These are phyloP conservation scores for Nemania sp. DNA, from an alignment of 2,329 filamentous ascomycete genomes.

Conservation along the genomic window DNA sequence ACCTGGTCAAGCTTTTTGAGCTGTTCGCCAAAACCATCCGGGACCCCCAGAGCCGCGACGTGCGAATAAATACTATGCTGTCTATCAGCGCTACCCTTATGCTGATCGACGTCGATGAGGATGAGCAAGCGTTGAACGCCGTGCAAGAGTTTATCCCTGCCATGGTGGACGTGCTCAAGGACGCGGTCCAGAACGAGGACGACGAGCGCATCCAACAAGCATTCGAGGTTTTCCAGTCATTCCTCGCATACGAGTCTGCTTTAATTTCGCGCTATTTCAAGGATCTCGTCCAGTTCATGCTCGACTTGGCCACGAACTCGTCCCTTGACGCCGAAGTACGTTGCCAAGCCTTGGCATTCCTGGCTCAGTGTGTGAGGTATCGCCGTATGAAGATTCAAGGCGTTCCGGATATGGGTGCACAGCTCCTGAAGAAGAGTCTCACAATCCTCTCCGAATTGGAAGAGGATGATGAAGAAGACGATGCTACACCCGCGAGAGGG, in stretches of 20 bases:
- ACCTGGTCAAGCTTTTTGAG: slow-evolving; percentile 77
- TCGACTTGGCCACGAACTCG: slow-evolving; percentile 78
- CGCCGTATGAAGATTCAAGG: slow-evolving; percentile 95
- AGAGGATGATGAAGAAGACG: slow-evolving; percentile 78
- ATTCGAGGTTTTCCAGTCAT: slow-evolving; percentile 96
- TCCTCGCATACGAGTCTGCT: slow-evolving; percentile 85
- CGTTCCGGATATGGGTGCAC: slow-evolving; percentile 79
- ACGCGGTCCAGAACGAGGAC: slow-evolving; percentile 76
- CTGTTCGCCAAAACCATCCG: slow-evolving; percentile 87
- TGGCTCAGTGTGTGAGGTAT: slow-evolving; percentile 90
- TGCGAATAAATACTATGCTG: slow-evolving; percentile 92
- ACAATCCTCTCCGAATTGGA: slow-evolving; percentile 90
- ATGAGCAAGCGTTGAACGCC: slow-evolving; percentile 70
- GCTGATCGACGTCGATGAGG: slow-evolving; percentile 86
- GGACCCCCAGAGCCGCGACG: slow-evolving; percentile 87
- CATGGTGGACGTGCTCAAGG: slow-evolving; percentile 90
- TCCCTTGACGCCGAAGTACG: slow-evolving; percentile 82
- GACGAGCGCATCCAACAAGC: slow-evolving; percentile 88
- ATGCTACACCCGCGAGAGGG: slow-evolving; percentile 81
- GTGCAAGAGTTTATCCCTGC: slow-evolving; percentile 82
- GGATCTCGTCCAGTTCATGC: slow-evolving; percentile 92
- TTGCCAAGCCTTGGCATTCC: slow-evolving; percentile 88
- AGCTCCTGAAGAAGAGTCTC: slow-evolving; percentile 85
- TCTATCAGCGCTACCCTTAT: slow-evolving; percentile 86
- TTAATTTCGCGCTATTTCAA: slow-evolving; percentile 85